Base-by-base conservation (phyloP, 1,139 yeast genomes). In the Hansenula lynferdii region DNA sequence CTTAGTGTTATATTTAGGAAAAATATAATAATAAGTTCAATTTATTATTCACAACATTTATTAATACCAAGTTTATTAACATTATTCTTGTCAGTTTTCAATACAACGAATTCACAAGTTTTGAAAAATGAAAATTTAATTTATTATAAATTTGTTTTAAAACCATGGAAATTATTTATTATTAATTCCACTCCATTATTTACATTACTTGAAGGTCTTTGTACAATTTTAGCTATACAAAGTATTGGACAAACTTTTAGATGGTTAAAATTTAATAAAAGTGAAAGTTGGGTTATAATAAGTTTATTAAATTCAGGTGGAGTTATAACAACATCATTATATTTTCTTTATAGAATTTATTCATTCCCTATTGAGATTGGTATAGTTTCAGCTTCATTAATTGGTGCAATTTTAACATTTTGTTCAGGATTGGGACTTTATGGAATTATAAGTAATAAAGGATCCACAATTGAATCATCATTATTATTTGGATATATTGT, bases 201-300 rank as follows among this genome's bases (percentile, higher is more conserved):
- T 61, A 85, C 97, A 1, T 71, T 89, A 14, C 64, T 89, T 40
- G 98, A 92, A 64, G 98, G 98, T 1, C 83, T 92, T 53, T 92
- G 97, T 62, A 80, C 96, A 0, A 72, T 92, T 31, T 67, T 92
- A 41, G 81, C 89, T 22, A 86, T 92, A 45, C 98, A 92, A 62
- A 89, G 96, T 8, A 73, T 85, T 30, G 97, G 97, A 8, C 92
- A 87, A 56, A 77, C 86, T 8, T 73, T 86, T 39, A 72, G 76
- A 45, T 83, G 92, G 84, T 64, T 87, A 34, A 67, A 70, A 27
- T 67, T 71, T 20, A 48, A 51, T 28, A 58, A 61, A 34, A 57
- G 64, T 15, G 84, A 90, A 9, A 94, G 85, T 54, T 86, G 96
- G 94, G 76, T 85, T 44, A 82, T 90, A 35, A 76, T 81, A 2